Base-by-base conservation (phyloP, 257 asterid genomes). In the Penstemon barbatus region DNA sequence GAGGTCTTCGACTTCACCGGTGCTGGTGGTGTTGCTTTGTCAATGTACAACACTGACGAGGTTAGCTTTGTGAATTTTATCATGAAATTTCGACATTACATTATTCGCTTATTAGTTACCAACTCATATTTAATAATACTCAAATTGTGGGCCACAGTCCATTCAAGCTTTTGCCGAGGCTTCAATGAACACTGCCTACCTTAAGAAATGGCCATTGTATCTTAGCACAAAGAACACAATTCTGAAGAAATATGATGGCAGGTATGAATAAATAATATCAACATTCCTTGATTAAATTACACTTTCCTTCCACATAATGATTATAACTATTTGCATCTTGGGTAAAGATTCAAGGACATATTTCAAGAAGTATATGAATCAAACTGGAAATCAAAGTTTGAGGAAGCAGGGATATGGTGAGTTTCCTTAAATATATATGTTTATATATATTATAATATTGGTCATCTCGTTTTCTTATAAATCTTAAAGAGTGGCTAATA, bases 11-110 rank as follows among this genome's bases (percentile, higher is more conserved):
- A 94, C 78, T 94, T 94, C 82, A 87, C 96, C 59, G 97, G 97
- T 50, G 95, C 81, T 40, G 99, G 99, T 72, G 99, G 99, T 62
- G 99, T 94, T 64, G 97, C 97, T 77, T 80, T 91, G 77, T 75
- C 97, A 57, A 94, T 94, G 99, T 94, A 94, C 89, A 91, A 94
- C 92, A 94, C 99, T 18, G 99, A 91, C 64, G 99, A 94, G 99
- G 99, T 94, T 70, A 70, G 89, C 51, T 74, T 69, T 69, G 43
- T 61, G 45, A 48, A 65, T 60, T 59, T 38, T 75, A 7, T 43
- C 19, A 19, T 19, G 43, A 12, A 49, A 18, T 67, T 66, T 65
- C 56, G 49, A 12, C 37, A 10, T 56, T 68, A 48, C 4, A 51
- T 6, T 38, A 19, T 67, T 62, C 9, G 39, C 12, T n/a, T 49